Base-by-base conservation (phyloP, 2,329 filamentous ascomycete species). In the Paecilomyces dactylethromorphus region DNA sequence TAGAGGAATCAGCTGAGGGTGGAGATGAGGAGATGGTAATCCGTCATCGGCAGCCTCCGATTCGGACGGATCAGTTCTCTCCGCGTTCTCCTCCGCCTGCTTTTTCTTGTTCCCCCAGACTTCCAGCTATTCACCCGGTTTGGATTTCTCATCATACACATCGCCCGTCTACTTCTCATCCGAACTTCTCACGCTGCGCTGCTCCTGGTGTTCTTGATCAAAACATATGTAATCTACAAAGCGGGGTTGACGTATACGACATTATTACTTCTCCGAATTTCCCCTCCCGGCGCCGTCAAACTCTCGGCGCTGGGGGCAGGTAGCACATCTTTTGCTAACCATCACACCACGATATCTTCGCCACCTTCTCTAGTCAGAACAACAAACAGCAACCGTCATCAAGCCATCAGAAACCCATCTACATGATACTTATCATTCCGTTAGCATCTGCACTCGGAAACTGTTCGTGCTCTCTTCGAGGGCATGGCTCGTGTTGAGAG, bases 401-500 rank as follows among this genome's bases (percentile, higher is more conserved):
- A n/a, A 39, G 35, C 13, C 13, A 39, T n/a, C 35, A 3, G 35
- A 7, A 39, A 39, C 6, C 39, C 39, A 45, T 45, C n/a, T 18
- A 45, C 39, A 45, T 45, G 39, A 8, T 45, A 45, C 56, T 60
- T 60, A 62, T 24, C 45, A 6, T 58, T 21, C 45, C 60, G 59
- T 59, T 59, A 54, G 55, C 54, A 55, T 58, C 39, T 59, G 60
- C 60, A 58, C 64, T 59, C 60, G 56, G 54, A 55, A 57, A 57
- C 59, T 55, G 55, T 55, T 59, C 56, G 58, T 62, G 60, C 62
- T 66, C 65, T 67, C 64, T 55, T 55, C 56, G 66, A 65, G 71
- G 68, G 70, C 69, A 76, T 76, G 74, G 74, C 73, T 60, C 66
- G 73, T 60, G 63, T 65, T 59, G 73, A 72, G 65, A 71, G 68